phyloP scores from a whole-genome alignment of 75 land plant genomes.

The Cupressus sempervirens region DNA sequence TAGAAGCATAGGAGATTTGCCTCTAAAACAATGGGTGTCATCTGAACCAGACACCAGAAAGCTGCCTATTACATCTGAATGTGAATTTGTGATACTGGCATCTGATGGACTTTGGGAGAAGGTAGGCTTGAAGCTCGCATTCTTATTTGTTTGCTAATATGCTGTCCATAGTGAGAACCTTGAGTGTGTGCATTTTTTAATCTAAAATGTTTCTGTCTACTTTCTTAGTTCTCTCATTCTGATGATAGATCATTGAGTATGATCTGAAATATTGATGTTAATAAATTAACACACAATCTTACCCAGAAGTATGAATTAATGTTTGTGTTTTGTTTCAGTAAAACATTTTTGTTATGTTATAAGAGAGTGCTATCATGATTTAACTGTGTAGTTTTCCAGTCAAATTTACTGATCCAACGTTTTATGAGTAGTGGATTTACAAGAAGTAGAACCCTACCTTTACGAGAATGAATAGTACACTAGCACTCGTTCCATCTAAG shows the following conservation, averaged over 20 bases:
- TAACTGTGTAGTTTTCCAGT: no score
- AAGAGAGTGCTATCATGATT: background rate
- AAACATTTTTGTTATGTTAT: background rate
- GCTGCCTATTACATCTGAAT: conserved; percentile 39
- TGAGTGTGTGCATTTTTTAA: background rate
- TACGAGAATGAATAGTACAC: no score
- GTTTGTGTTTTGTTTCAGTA: background rate
- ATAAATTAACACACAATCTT: no score
- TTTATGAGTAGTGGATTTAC: no score
- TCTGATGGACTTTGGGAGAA: conserved; percentile 86
- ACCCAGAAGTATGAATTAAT: no score
- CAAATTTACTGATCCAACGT: no score
- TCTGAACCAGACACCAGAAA: conserved; percentile 51
- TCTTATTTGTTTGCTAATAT: background rate
- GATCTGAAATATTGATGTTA: no score
- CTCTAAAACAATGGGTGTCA: conserved; percentile 59
- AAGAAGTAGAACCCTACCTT: no score
- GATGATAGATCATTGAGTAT: no score
- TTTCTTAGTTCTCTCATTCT: no score
- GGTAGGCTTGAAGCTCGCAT: conserved; percentile 19
- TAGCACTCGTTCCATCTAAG: no score
- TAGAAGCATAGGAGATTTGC: conserved; percentile 60
- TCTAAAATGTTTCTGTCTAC: background rate
- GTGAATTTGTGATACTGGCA: conserved; percentile 63
- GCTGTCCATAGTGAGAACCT: no score